Evolutionary conservation across 2,329 filamentous ascomycete genomes (phyloP).

Genomic region (Colletotrichum incanum): DNA sequence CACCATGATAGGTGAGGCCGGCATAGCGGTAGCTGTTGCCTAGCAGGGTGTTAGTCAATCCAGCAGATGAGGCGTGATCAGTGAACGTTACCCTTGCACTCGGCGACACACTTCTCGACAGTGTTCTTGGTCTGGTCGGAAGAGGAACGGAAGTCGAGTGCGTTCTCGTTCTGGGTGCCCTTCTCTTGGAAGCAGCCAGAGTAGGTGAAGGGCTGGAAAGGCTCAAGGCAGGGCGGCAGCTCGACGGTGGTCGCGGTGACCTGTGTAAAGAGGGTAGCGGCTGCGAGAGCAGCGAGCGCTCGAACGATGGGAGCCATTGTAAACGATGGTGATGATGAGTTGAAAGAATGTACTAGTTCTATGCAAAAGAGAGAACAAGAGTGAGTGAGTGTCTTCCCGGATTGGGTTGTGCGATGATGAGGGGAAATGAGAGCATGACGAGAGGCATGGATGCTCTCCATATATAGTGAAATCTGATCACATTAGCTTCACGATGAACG

Average conservation of each 20-base stretch:
- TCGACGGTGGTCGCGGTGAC: conserved; percentile 60
- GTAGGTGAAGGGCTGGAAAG: conserved; percentile 64
- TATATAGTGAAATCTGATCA: conserved; percentile 40
- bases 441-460: conserved; percentile 26
- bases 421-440: not conserved
- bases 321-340: conserved; percentile 38
- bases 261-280: conserved; percentile 55
- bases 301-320: conserved; percentile 52
- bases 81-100: conserved; percentile 62
- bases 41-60: conserved; percentile 38
- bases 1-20: conserved; percentile 66
- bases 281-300: conserved; percentile 55
- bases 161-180: conserved; percentile 43
- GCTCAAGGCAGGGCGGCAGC: conserved; percentile 60
- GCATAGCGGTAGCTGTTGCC: conserved; percentile 67
- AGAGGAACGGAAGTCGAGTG: conserved; percentile 61
- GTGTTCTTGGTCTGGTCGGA: conserved; percentile 60
- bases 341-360: conserved; percentile 42
- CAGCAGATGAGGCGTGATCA: not conserved
- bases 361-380: conserved; percentile 46
- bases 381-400: conserved; percentile 30
- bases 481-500: conserved; percentile 12
- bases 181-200: conserved; percentile 64
- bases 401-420: conserved; percentile 35
- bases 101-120: conserved; percentile 62